phyloP scores from a whole-genome alignment of 2,329 filamentous ascomycete species.

The Fusarium guadeloupense region DNA sequence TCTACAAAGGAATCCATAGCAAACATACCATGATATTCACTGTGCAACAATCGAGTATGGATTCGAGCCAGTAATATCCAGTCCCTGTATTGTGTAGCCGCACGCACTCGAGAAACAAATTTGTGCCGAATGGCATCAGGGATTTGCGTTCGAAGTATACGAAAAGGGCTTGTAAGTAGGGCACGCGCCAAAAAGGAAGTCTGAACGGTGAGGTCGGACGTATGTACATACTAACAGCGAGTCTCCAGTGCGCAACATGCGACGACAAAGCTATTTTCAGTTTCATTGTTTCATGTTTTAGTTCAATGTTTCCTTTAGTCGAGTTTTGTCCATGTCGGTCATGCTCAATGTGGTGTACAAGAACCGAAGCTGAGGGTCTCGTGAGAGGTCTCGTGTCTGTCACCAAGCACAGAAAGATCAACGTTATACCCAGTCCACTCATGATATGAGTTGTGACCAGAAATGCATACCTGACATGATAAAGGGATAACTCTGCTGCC shows the following conservation, averaged over 20 bases:
- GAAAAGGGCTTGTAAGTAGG: not conserved
- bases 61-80: slow-evolving; percentile 20
- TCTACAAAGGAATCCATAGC: not conserved
- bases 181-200: not conserved
- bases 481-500: slow-evolving; percentile 23
- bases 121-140: slow-evolving; percentile 4
- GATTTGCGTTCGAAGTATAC: not conserved
- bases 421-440: not conserved
- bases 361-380: not conserved
- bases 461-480: slow-evolving; percentile 16
- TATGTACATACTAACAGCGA: not conserved
- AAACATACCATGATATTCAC: slow-evolving; percentile 27
- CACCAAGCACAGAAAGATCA: not conserved
- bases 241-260: slow-evolving; percentile 2
- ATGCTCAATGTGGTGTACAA: not conserved
- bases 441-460: not conserved
- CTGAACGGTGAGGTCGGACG: slow-evolving; percentile 11
- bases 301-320: slow-evolving; percentile 8
- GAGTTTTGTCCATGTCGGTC: not conserved
- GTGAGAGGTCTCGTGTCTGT: not conserved
- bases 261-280: slow-evolving; percentile 21
- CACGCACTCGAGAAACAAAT: slow-evolving; percentile 5
- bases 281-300: slow-evolving; percentile 27
- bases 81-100: slow-evolving; percentile 16
- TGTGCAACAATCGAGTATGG: slow-evolving; percentile 5